Conservation (phyloP, 805 yeast species). For the Candida corydali region DNA sequence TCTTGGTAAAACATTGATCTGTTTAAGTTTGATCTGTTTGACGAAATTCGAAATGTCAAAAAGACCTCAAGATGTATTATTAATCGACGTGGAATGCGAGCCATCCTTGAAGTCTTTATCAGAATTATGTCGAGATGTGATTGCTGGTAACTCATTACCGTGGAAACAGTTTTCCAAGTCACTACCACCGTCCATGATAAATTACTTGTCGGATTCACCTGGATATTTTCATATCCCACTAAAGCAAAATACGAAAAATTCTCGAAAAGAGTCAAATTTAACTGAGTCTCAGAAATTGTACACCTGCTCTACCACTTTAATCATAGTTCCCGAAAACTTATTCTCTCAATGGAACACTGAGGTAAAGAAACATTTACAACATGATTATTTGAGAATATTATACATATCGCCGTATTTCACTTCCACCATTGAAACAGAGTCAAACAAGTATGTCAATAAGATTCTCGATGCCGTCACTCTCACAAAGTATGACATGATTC, state of each 20-base stretch:
- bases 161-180: slow-evolving; percentile 49
- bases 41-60: slow-evolving; percentile 50
- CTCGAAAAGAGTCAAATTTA: slow-evolving; percentile 12
- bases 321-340: slow-evolving; percentile 64
- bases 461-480: slow-evolving; percentile 29
- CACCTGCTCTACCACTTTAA: slow-evolving; percentile 51
- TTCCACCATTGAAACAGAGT: slow-evolving; percentile 10
- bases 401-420: slow-evolving; percentile 31
- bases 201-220: slow-evolving; percentile 31
- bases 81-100: not conserved
- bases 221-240: slow-evolving; percentile 42
- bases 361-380: slow-evolving; percentile 49
- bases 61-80: slow-evolving; percentile 33
- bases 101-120: slow-evolving; percentile 15
- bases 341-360: slow-evolving; percentile 64
- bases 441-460: slow-evolving; percentile 15
- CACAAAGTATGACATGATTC: slow-evolving; percentile 47
- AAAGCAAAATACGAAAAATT: slow-evolving; percentile 16
- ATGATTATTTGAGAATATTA: slow-evolving; percentile 30
- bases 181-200: slow-evolving; percentile 42
- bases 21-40: slow-evolving; percentile 51
- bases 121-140: slow-evolving; percentile 39
- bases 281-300: slow-evolving; percentile 26
- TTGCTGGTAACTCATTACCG: slow-evolving; percentile 48
- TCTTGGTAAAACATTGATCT: slow-evolving; percentile 59